phyloP scores from a whole-genome alignment of 805 yeast genomes.

The Maudiozyma saulgeensis region DNA sequence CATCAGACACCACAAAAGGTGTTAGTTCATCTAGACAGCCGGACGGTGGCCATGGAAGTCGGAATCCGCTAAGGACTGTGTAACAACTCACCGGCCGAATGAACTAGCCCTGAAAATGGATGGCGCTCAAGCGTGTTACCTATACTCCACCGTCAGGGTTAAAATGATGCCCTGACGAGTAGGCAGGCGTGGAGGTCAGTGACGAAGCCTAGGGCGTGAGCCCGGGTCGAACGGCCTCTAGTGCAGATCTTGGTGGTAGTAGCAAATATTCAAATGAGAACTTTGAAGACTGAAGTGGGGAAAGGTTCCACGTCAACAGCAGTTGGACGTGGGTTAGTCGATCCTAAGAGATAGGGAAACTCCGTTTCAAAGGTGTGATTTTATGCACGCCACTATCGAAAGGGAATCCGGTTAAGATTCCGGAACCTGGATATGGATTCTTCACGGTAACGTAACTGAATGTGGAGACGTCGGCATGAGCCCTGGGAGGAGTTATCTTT shows the following conservation, averaged over 20 bases:
- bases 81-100: constrained; percentile 45
- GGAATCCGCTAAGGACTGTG: constrained; percentile 50
- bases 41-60: constrained; percentile 47
- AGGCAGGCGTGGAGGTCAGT: constrained; percentile 36
- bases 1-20: constrained; percentile 39
- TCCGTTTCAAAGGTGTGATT: constrained; percentile 31
- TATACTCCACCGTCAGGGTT: constrained; percentile 34
- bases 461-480: constrained; percentile 26
- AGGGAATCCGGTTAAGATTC: constrained; percentile 38
- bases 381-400: constrained; percentile 30
- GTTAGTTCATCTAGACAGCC: constrained; percentile 37
- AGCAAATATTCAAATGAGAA: constrained; percentile 35
- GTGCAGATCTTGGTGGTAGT: constrained; percentile 37
- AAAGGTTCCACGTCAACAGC: constrained; percentile 36
- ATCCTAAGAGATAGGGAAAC: constrained; percentile 35
- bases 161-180: constrained; percentile 32
- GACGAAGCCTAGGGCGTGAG: constrained; percentile 34
- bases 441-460: constrained; percentile 35
- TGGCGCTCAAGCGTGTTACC: constrained; percentile 31
- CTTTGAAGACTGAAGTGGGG: constrained; percentile 37
- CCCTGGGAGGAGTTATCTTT: constrained; percentile 38
- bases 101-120: constrained; percentile 37
- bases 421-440: constrained; percentile 37
- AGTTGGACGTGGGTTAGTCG: constrained; percentile 37
- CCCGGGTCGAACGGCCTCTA: constrained; percentile 35